A percentile compares a stretch with the other conserved stretches of the same genome.
phyloP scores from a whole-genome alignment of 2,329 filamentous ascomycete genomes.

The Dryadomyces quercivorus region DNA sequence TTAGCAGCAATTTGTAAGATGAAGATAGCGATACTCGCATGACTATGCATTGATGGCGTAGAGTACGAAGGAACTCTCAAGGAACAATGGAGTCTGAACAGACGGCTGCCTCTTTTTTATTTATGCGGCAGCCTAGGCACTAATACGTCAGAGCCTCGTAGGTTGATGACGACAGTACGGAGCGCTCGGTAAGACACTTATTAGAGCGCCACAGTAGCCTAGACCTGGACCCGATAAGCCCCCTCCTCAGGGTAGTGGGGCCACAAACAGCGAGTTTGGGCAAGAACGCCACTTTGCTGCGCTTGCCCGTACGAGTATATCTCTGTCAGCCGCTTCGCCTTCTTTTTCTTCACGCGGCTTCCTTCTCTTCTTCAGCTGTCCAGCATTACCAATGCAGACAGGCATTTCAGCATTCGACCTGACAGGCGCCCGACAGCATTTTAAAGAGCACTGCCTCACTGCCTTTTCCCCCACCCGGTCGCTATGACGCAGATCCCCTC shows the following conservation, averaged over 20 bases:
- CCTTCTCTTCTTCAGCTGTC: not conserved
- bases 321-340: not conserved
- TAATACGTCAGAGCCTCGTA: conserved; percentile 4
- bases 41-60: too few species aligned
- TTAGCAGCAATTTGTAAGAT: too few species aligned
- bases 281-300: not conserved
- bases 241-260: not conserved
- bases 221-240: not conserved
- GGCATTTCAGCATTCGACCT: not conserved
- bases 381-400: not conserved
- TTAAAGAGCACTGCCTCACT: too few species aligned
- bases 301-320: not conserved
- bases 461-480: not conserved
- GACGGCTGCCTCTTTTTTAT: not conserved
- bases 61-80: not conserved
- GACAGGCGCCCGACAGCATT: too few species aligned
- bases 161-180: conserved; percentile 7
- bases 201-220: not conserved
- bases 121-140: conserved; percentile 1
- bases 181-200: too few species aligned
- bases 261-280: not conserved
- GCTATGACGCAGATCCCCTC: conserved; percentile 1
- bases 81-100: not conserved
- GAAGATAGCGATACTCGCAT: too few species aligned
- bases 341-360: not conserved